Evolutionary conservation across 1,284 basidiomycete species (phyloP), one percentile per base, ranked within the genome.

Genomic region (Cutaneotrichosporon cavernicola): DNA sequence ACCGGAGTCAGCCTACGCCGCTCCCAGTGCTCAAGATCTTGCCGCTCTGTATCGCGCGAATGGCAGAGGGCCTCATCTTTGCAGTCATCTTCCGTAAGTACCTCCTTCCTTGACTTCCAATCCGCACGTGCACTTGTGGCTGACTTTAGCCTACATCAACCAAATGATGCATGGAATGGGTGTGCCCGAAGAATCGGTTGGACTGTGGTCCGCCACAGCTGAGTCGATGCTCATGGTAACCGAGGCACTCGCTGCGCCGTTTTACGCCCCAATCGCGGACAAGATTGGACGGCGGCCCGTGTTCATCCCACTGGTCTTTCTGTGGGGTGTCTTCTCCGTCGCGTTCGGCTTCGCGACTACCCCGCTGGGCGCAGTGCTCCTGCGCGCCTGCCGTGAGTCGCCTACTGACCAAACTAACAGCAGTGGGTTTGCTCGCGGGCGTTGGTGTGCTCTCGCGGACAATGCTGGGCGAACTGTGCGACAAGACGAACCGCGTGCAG

Each of bases 381-480:
- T 70, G 13, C 63, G 76, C 34, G 70, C 59, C 0, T 66, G 61
- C 40, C 49, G 76, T 75, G 60, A 72, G 76, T 72, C 14, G 11
- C 22, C 14, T 9, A 16, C 13, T 34, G 36, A 43, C 11, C 22
- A 18, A 6, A 9, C 62, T 58, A 22, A 63, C 49, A 22, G 32
- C 51, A 76, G 73, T 76, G 32, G 76, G 75, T 0, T 53, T 73
- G 11, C 64, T 76, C 10, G 75, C 75, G 11, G 76, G 75, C 10
- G 73, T 70, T 13, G 76, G 75, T 4, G 76, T 78, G 2, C 56
- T 78, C 2, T 72, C 73, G 2, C 58, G 76, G 26, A 78, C 75
- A 4, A 78, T 78, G 74, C 55, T 71, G 4, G 73, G 73, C 11
- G 75, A 78, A 63, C 50, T 78, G 56, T 78, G 75, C 52, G 75